These are phyloP conservation scores for Gilbertella persicaria DNA, from an alignment of 371 early-diverging fungal species.

Conservation along the genomic window DNA sequence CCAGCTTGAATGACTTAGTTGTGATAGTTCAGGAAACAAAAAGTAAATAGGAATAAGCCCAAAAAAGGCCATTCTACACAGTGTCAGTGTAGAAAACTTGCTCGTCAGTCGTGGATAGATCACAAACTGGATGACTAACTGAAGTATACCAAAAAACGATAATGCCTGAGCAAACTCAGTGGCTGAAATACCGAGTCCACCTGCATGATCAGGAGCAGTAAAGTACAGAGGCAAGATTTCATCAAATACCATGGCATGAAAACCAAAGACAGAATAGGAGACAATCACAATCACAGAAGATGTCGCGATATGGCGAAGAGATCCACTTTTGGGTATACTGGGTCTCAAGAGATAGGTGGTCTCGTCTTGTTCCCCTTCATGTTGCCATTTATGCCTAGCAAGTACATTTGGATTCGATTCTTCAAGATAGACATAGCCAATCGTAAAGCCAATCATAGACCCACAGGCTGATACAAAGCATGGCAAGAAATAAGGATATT, in stretches of 20 bases:
- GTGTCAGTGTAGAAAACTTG: conserved; percentile 32
- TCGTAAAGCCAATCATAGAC: conserved; percentile 62
- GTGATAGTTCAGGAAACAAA: conserved; percentile 50
- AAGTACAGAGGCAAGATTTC: conserved; percentile 71
- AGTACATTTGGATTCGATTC: conserved; percentile 64
- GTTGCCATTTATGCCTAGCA: conserved; percentile 12
- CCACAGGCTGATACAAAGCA: conserved; percentile 74
- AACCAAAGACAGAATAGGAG: conserved; percentile 51
- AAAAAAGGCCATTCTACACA: conserved; percentile 41
- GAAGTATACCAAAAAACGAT: conserved; percentile 50
- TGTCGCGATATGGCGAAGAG: conserved; percentile 18
- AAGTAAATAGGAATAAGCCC: conserved; percentile 45
- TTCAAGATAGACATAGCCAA: conserved; percentile 72
- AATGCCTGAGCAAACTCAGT: conserved; percentile 47
- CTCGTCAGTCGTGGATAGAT: conserved; percentile 55
- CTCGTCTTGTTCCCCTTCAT: conserved; percentile 5
- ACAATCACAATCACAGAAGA: conserved; percentile 37
- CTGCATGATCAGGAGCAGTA: conserved; percentile 51
- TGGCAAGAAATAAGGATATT: conserved; percentile 87
- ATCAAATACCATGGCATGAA: conserved; percentile 77
- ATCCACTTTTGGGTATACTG: conserved; percentile 8
- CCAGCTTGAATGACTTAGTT: conserved; percentile 18
- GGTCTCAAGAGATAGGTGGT: neutral
- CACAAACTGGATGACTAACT: conserved; percentile 53
- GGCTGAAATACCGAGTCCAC: conserved; percentile 50